Conservation (phyloP, 2,329 filamentous ascomycete genomes). For the Aspergillus spinulosporus region DNA sequence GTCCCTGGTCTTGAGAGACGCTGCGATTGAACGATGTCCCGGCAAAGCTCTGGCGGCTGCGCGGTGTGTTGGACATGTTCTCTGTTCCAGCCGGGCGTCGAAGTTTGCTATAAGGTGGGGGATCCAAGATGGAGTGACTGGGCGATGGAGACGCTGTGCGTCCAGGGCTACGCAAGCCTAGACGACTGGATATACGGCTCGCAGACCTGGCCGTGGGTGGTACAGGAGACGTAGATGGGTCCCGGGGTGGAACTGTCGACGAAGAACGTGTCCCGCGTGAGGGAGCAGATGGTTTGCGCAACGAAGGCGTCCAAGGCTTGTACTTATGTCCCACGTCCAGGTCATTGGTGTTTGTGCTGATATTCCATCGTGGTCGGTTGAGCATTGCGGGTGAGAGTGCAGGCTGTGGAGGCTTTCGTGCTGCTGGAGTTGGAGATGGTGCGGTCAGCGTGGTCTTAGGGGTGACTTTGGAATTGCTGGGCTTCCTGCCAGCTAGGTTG, state of each 20-base stretch:
- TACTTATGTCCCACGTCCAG: slow-evolving; percentile 69
- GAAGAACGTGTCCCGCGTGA: slow-evolving; percentile 37
- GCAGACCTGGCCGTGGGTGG: slow-evolving; percentile 30
- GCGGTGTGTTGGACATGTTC: slow-evolving; percentile 32
- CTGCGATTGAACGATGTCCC: slow-evolving; percentile 34
- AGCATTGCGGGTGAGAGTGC: slow-evolving; percentile 46
- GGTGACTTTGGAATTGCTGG: slow-evolving; percentile 36
- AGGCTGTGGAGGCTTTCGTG: slow-evolving; percentile 40
- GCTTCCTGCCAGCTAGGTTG: slow-evolving; percentile 35
- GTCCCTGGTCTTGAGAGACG: slow-evolving; percentile 25
- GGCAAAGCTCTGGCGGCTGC: slow-evolving; percentile 43
- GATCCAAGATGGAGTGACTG: slow-evolving; percentile 34
- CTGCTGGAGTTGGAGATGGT: slow-evolving; percentile 46
- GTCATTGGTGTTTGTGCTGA: slow-evolving; percentile 66
- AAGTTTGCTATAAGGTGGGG: slow-evolving; percentile 45
- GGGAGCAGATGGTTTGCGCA: slow-evolving; percentile 40
- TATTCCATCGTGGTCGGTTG: slow-evolving; percentile 71
- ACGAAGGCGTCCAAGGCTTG: slow-evolving; percentile 61
- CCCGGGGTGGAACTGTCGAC: slow-evolving; percentile 45
- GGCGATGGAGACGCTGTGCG: slow-evolving; percentile 33
- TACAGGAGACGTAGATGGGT: slow-evolving; percentile 44
- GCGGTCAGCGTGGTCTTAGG: slow-evolving; percentile 29
- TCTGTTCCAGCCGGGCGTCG: slow-evolving; percentile 27
- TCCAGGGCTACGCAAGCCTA: slow-evolving; percentile 36
- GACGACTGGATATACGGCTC: slow-evolving; percentile 37